phyloP scores from a whole-genome alignment of 1,284 basidiomycete species.

The Ceratorhiza oryzae-sativae region DNA sequence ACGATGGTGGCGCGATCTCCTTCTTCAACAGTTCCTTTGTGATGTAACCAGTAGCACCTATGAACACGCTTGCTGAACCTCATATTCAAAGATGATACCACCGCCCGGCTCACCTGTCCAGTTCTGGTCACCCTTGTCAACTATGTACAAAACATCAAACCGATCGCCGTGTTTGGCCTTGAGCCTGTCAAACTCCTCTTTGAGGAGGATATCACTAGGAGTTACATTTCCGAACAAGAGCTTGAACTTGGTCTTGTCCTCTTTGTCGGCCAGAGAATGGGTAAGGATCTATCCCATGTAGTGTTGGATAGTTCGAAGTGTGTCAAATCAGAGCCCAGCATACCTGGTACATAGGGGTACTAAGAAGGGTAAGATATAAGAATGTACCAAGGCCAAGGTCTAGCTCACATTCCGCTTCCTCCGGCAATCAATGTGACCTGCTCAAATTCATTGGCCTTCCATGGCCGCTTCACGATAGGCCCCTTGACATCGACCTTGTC shows the following conservation, averaged over 20 bases:
- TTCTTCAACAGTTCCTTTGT: slow-evolving; percentile 74
- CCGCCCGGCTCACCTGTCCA: slow-evolving; percentile 67
- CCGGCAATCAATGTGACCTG: slow-evolving; percentile 90
- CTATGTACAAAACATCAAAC: slow-evolving; percentile 84
- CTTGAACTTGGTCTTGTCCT: slow-evolving; percentile 96
- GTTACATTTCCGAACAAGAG: slow-evolving; percentile 90
- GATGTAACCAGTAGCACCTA: slow-evolving; percentile 75
- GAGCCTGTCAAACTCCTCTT: slow-evolving; percentile 79
- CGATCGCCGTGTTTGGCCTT: slow-evolving; percentile 71
- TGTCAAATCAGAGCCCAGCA: background rate
- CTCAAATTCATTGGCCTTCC: slow-evolving; percentile 84
- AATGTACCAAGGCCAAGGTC: background rate
- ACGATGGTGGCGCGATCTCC: slow-evolving; percentile 70
- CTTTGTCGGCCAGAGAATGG: slow-evolving; percentile 68
- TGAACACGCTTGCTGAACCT: slow-evolving; percentile 5
- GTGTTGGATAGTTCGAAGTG: background rate
- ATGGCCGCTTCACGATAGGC: slow-evolving; percentile 83
- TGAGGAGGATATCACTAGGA: slow-evolving; percentile 90
- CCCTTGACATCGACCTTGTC: slow-evolving; percentile 90
- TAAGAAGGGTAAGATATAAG: slow-evolving; percentile 40
- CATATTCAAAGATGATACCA: background rate
- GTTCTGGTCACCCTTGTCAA: slow-evolving; percentile 76
- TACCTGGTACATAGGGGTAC: slow-evolving; percentile 58
- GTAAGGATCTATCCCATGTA: slow-evolving; percentile 60
- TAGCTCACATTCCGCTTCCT: slow-evolving; percentile 79